phyloP scores from a whole-genome alignment of 2,329 filamentous ascomycete species.

The Calonectria pseudoreteaudii region DNA sequence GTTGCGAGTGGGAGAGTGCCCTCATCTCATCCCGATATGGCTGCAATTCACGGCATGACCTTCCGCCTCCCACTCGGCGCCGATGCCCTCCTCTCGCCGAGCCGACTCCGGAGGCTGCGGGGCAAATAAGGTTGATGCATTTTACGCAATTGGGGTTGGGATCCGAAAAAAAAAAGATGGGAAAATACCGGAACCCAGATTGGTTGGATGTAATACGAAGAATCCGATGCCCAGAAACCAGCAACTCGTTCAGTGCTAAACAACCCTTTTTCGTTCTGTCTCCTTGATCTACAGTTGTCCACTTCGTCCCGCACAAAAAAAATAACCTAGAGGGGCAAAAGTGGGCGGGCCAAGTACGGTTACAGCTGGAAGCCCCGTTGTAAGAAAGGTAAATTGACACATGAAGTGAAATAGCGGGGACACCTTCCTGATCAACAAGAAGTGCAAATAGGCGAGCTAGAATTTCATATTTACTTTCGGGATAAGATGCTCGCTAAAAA shows the following conservation, averaged over 20 bases:
- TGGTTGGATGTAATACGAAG: neutral
- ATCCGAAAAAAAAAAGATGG: neutral
- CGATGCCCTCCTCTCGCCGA: slow-evolving; percentile 7
- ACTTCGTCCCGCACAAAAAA: neutral
- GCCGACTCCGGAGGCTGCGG: slow-evolving; percentile 22
- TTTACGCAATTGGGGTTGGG: neutral
- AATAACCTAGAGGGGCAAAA: neutral
- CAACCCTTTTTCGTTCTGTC: neutral
- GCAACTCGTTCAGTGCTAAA: neutral
- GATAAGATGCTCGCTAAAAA: neutral
- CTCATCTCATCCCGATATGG: neutral
- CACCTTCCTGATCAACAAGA: neutral
- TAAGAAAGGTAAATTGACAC: neutral
- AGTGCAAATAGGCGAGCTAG: neutral
- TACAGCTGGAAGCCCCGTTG: neutral
- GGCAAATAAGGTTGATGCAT: slow-evolving; percentile 12
- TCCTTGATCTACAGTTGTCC: neutral
- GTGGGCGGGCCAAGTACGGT: neutral
- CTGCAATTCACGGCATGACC: neutral
- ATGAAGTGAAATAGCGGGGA: neutral
- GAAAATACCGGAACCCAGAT: neutral
- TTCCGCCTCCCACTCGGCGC: slow-evolving; percentile 25
- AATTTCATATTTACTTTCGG: neutral
- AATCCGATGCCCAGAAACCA: neutral
- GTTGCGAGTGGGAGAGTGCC: slow-evolving; percentile 1